Evolutionary conservation across 306 rosid species (phyloP), one percentile per base, ranked within the genome.

Genomic region (Cicer pinnatifidum): DNA sequence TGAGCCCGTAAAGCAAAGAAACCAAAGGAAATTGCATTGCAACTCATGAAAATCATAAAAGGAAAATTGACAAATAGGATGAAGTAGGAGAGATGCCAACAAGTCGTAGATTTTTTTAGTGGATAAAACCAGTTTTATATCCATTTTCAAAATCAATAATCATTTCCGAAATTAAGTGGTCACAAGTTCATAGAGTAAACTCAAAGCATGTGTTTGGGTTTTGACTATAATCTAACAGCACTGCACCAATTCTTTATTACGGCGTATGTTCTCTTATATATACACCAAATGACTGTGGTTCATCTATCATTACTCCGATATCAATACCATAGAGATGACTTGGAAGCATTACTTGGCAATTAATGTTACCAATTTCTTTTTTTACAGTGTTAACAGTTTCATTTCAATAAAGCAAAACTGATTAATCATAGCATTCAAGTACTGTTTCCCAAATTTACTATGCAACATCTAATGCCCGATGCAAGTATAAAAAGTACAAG

Each of bases 1-100:
- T 65, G 5, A 10, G 41, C 9, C 62, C n/a, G 75, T 8, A 38
- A 43, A 71, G 23, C 71, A 75, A 46, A 46, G 53, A 16, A 51
- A 51, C 39, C 10, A 65, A 11, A 65, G 54, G 17, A 28, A 28
- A 28, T 28, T 28, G 33, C 11, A 13, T 1, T 59, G 23, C 52
- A 65, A 8, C 10, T 10, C 17, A 43, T 43, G 53, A 65, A 65
- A 43, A 43, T 65, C 11, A 19, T 52, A 65, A 43, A 45, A 11
- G 17, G 33, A 28, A 48, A n/a, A 48, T 48, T 4, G 16, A 48
- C 53, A 48, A 48, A 48, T 11, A 44, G 12, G 12, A 58, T 58
- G 43, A 3, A 63, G 15, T 9, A 41, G 33, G 33, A 39, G 33
- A 63, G 13, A 63, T 40, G 33, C 63, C n/a, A 57, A 57, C 9